Percentiles rank a stretch among this genome's conserved stretches.
Conservation (phyloP, 1,139 yeast genomes). For the Lodderomyces parapsilosis region DNA sequence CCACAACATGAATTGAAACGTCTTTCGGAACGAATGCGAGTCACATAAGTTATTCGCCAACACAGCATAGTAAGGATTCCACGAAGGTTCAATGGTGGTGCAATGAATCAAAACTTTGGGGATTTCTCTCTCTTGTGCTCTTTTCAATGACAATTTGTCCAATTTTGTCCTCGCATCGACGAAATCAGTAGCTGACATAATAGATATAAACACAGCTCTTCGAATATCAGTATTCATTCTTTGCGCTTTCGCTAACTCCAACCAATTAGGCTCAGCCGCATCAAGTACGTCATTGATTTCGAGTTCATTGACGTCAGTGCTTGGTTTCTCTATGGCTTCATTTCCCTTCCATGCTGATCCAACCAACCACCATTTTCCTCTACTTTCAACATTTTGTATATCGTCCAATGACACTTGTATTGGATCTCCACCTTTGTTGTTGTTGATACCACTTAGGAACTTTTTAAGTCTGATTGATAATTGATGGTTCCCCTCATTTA, state of each 20-base stretch:
- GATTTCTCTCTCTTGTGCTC: constrained; percentile 83
- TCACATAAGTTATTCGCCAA: constrained; percentile 75
- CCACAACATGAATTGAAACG: constrained; percentile 90
- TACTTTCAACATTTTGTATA: constrained; percentile 68
- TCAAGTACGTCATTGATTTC: constrained; percentile 59
- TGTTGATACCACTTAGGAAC: constrained; percentile 51
- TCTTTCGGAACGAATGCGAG: constrained; percentile 68
- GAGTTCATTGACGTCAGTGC: constrained; percentile 24
- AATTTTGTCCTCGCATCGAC: constrained; percentile 82
- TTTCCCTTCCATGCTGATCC: constrained; percentile 94
- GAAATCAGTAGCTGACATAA: constrained; percentile 93
- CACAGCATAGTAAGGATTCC: constrained; percentile 88
- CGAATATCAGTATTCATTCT: constrained; percentile 95
- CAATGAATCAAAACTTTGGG: constrained; percentile 86
- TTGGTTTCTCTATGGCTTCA: background rate
- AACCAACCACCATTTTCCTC: constrained; percentile 98
- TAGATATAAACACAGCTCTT: constrained; percentile 87
- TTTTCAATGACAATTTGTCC: constrained; percentile 75
- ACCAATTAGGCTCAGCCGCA: constrained; percentile 81
- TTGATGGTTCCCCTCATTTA: constrained; percentile 47
- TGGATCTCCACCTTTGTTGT: constrained; percentile 61
- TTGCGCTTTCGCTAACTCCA: constrained; percentile 78
- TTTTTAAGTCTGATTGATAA: constrained; percentile 65
- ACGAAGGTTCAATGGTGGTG: constrained; percentile 75
- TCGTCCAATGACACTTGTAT: constrained; percentile 83